These are phyloP conservation scores for Penicillium crystallinum DNA, from an alignment of 495 filamentous ascomycete genomes.

Conservation along the genomic window DNA sequence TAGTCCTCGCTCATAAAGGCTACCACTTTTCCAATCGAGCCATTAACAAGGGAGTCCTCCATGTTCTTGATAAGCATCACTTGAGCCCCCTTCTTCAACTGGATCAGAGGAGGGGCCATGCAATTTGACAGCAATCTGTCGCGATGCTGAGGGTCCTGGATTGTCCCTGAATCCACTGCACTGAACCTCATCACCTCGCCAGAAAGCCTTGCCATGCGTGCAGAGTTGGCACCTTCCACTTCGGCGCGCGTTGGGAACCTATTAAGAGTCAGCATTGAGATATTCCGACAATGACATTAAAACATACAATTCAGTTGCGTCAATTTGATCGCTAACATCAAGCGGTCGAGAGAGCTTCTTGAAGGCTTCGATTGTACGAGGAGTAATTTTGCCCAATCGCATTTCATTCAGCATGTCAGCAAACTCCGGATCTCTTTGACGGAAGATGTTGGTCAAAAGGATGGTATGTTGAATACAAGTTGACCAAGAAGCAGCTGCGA, in stretches of 20 bases:
- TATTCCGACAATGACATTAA: not conserved
- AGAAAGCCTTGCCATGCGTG: conserved; percentile 63
- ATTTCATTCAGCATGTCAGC: conserved; percentile 96
- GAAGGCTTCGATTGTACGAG: conserved; percentile 67
- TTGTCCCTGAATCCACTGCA: conserved; percentile 69
- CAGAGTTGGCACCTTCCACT: conserved; percentile 79
- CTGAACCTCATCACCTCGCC: conserved; percentile 65
- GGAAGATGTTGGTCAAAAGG: conserved; percentile 90
- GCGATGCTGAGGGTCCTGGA: conserved; percentile 58
- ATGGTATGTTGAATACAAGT: conserved; percentile 94
- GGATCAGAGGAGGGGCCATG: conserved; percentile 78
- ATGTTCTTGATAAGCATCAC: conserved; percentile 99
- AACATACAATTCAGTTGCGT: conserved; percentile 80
- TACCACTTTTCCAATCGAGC: conserved; percentile 79
- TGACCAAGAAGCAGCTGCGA: conserved; percentile 85
- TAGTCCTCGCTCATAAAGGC: conserved; percentile 80
- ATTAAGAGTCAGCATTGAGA: conserved; percentile 25
- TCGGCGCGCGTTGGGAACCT: conserved; percentile 88
- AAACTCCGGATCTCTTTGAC: conserved; percentile 89
- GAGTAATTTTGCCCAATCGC: conserved; percentile 75
- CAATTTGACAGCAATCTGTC: conserved; percentile 80
- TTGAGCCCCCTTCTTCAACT: conserved; percentile 86
- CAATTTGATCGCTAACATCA: conserved; percentile 66
- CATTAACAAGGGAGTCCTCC: conserved; percentile 90
- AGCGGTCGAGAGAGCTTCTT: conserved; percentile 63